Evolutionary conservation across 1,284 basidiomycete species (phyloP).

Genomic region (Ustilago tritici): DNA sequence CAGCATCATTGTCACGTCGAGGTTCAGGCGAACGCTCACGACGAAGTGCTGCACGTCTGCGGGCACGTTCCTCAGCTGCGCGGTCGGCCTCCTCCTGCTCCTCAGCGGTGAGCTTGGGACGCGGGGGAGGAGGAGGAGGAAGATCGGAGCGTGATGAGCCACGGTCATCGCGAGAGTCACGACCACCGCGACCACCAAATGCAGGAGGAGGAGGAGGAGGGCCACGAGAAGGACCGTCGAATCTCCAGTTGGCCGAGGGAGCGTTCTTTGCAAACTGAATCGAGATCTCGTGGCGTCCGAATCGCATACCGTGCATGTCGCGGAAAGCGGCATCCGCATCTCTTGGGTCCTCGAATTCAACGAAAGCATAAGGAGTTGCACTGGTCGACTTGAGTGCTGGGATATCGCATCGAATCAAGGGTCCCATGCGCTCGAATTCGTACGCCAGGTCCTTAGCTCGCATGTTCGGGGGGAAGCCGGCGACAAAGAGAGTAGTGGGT

Average conservation of each 20-base stretch:
- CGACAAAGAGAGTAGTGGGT: conserved; percentile 54
- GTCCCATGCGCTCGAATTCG: conserved; percentile 64
- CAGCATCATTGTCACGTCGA: conserved; percentile 36
- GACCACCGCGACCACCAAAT: conserved; percentile 38
- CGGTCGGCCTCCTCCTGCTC: conserved; percentile 52
- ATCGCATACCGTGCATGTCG: conserved; percentile 64
- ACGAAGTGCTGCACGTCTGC: conserved; percentile 40
- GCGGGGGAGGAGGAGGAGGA: conserved; percentile 28
- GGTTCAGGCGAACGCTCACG: conserved; percentile 47
- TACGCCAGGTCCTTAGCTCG: conserved; percentile 62
- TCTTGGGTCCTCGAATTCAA: conserved; percentile 63
- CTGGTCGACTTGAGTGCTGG: conserved; percentile 56
- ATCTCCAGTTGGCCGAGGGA: conserved; percentile 58
- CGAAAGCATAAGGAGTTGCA: conserved; percentile 60
- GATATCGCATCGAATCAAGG: conserved; percentile 64
- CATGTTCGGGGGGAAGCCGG: conserved; percentile 62
- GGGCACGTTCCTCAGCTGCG: conserved; percentile 50
- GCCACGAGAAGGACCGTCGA: conserved; percentile 54
- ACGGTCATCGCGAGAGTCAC: conserved; percentile 37
- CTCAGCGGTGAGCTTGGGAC: conserved; percentile 35
- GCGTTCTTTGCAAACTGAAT: conserved; percentile 65
- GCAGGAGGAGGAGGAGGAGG: conserved; percentile 44
- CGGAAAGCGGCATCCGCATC: conserved; percentile 62
- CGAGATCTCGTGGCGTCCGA: conserved; percentile 55
- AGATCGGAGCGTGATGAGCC: conserved; percentile 16